Conservation (phyloP, 495 filamentous ascomycete species). For the Durotheca rogersii region DNA sequence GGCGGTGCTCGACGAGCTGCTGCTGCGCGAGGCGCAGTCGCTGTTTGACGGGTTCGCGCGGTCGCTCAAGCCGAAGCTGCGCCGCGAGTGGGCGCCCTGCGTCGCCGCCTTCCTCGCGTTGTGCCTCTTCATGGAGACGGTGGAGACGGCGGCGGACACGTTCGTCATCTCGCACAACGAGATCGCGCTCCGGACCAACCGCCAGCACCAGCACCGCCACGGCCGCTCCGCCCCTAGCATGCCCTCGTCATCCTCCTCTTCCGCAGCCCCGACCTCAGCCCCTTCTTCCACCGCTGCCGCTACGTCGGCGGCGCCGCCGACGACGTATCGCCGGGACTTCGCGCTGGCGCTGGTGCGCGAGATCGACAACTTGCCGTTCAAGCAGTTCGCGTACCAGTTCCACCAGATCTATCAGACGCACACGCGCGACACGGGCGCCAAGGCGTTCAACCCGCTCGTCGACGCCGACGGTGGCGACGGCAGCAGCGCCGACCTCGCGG, state of each 20-base stretch:
- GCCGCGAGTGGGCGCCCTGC: constrained; percentile 52
- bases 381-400: constrained; percentile 54
- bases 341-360: constrained; percentile 44
- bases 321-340: constrained; percentile 41
- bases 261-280: constrained; percentile 28
- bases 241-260: constrained; percentile 42
- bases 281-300: constrained; percentile 36
- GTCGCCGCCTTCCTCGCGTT: constrained; percentile 53
- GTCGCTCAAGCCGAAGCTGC: constrained; percentile 50
- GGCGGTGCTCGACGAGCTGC: constrained; percentile 50
- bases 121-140: constrained; percentile 53
- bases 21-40: constrained; percentile 44
- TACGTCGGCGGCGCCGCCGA: not conserved
- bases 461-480: constrained; percentile 35
- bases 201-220: no score
- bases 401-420: constrained; percentile 56
- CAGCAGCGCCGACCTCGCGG: constrained; percentile 41
- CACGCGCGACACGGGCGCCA: constrained; percentile 41
- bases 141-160: constrained; percentile 51
- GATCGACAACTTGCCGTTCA: constrained; percentile 54
- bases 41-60: constrained; percentile 50
- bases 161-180: constrained; percentile 52
- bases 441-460: constrained; percentile 48
- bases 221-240: not conserved
- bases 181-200: constrained; percentile 39